Conservation (phyloP, 306 rosid species). For the Dryas drummondii region DNA sequence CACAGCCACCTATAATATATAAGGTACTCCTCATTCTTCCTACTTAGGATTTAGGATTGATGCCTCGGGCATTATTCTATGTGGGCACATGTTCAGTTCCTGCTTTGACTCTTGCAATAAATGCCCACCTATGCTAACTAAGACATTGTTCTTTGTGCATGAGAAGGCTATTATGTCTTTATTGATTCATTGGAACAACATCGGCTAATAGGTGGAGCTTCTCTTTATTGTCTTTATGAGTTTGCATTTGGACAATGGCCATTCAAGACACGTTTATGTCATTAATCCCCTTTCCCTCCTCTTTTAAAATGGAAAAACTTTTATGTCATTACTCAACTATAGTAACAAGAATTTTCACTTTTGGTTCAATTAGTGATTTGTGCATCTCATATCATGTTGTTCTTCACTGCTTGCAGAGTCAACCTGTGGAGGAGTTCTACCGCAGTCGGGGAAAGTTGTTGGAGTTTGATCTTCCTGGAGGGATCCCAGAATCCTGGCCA, state of each 20-base stretch:
- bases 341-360: neutral
- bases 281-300: neutral
- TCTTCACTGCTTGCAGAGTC: constrained; percentile 34
- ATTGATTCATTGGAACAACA: constrained; percentile 4
- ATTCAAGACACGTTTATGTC: neutral
- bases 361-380: constrained; percentile 2
- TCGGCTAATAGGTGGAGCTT: neutral
- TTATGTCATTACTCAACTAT: neutral
- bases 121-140: neutral
- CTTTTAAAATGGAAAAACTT: neutral
- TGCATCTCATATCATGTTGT: neutral
- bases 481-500: constrained; percentile 58
- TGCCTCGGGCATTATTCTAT: neutral
- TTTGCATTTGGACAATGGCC: neutral
- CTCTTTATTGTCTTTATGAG: neutral
- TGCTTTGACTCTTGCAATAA: neutral
- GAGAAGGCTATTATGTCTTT: neutral
- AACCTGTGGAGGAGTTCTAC: constrained; percentile 48
- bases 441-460: constrained; percentile 44
- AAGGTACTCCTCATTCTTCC: neutral
- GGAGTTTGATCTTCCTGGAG: constrained; percentile 52
- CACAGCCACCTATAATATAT: neutral
- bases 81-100: neutral
- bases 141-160: neutral
- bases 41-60: constrained; percentile 5